Conservation (phyloP, 345 rosid genomes). For the Arabidopsis thaliana region DNA sequence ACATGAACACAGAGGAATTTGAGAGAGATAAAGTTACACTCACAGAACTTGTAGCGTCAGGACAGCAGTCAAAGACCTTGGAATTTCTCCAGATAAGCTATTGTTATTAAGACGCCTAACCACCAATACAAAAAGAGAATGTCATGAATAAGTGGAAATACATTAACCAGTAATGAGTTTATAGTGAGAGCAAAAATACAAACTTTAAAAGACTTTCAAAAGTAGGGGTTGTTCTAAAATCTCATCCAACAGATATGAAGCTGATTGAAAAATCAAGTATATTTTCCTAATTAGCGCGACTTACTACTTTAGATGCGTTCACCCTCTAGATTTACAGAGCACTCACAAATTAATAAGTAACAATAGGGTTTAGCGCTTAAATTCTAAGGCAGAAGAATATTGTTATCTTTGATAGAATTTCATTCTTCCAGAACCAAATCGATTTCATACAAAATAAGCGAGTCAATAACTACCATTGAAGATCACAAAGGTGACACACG, state of each 20-base stretch:
- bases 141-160: background rate
- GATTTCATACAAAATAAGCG: background rate
- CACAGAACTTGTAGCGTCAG: slow-evolving; percentile 47
- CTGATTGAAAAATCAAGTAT: background rate
- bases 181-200: background rate
- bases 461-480: background rate
- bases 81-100: slow-evolving; percentile 50
- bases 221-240: background rate
- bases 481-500: background rate
- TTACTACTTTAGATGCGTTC: slow-evolving; percentile 11
- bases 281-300: background rate
- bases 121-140: slow-evolving; percentile 37
- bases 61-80: slow-evolving; percentile 49
- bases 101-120: slow-evolving; percentile 52
- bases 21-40: slow-evolving; percentile 34
- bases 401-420: background rate
- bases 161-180: slow-evolving; percentile 7
- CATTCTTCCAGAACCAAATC: background rate
- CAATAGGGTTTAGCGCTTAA: background rate
- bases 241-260: slow-evolving; percentile 24
- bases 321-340: background rate
- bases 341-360: slow-evolving; percentile 5
- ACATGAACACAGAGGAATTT: slow-evolving; percentile 10
- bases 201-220: slow-evolving; percentile 2
- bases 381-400: slow-evolving; percentile 13